A percentile compares a stretch with the other conserved stretches of the same genome.
phyloP scores from a whole-genome alignment of 768 basidiomycete genomes.

The Mycena haematopus region DNA sequence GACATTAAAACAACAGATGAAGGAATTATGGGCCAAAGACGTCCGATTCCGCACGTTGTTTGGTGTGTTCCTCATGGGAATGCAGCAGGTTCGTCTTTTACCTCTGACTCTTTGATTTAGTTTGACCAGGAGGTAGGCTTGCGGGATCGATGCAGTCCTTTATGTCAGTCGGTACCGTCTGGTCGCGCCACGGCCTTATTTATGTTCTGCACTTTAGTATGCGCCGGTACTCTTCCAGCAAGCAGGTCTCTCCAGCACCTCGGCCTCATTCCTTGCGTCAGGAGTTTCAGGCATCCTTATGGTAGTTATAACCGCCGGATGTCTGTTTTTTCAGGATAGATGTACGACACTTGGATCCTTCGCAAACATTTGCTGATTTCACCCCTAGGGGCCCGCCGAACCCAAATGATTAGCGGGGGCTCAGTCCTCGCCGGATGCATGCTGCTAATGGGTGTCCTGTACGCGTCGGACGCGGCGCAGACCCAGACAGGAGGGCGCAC shows the following conservation, averaged over 20 bases:
- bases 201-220: constrained; percentile 36
- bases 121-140: constrained; percentile 33
- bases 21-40: constrained; percentile 37
- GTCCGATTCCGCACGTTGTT: constrained; percentile 43
- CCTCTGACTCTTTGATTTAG: not conserved
- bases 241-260: constrained; percentile 52
- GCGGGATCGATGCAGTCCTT: constrained; percentile 43
- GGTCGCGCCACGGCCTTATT: not conserved
- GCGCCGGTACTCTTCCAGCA: constrained; percentile 57
- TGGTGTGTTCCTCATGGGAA: constrained; percentile 50
- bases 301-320: constrained; percentile 44
- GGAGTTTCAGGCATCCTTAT: constrained; percentile 56
- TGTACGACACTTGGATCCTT: constrained; percentile 33
- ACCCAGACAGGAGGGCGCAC: constrained; percentile 43
- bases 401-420: constrained; percentile 51
- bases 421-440: constrained; percentile 44
- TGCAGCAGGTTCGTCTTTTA: constrained; percentile 43
- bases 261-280: constrained; percentile 57
- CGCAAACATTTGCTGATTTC: not conserved
- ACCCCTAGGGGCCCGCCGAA: constrained; percentile 37
- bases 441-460: constrained; percentile 50
- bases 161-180: constrained; percentile 31
- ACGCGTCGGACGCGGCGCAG: constrained; percentile 45
- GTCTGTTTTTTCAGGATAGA: constrained; percentile 47
- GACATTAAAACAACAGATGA: constrained; percentile 26